Conservation (phyloP, 441 rosid species). For the Gossypium schwendimanii region DNA sequence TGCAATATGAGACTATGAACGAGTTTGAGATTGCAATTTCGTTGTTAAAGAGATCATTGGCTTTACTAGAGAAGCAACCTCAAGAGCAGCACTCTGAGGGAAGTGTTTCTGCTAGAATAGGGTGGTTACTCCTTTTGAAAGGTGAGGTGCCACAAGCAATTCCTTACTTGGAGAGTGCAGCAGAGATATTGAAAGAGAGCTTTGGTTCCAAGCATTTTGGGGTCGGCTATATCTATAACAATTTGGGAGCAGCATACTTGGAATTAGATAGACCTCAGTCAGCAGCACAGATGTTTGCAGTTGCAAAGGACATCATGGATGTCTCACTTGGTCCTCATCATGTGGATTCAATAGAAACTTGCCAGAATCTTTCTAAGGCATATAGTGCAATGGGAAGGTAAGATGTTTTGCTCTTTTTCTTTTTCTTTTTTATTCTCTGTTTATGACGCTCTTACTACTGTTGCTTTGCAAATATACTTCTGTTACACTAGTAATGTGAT, state of each 20-base stretch:
- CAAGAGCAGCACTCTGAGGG: constrained; percentile 91
- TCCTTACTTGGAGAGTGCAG: constrained; percentile 83
- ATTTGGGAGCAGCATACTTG: constrained; percentile 88
- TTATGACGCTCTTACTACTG: not conserved
- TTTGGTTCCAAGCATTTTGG: constrained; percentile 91
- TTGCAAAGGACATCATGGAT: constrained; percentile 89
- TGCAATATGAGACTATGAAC: constrained; percentile 84
- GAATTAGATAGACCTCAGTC: constrained; percentile 86
- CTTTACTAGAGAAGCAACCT: constrained; percentile 70
- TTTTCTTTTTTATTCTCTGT: not conserved
- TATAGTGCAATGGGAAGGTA: constrained; percentile 77
- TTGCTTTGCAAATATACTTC: not conserved
- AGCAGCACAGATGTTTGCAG: constrained; percentile 90
- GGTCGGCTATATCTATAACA: constrained; percentile 81
- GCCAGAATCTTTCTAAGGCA: constrained; percentile 89
- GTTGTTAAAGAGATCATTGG: constrained; percentile 55
- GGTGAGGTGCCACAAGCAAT: constrained; percentile 77
- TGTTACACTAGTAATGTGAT: not conserved
- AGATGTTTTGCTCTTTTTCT: constrained; percentile 5
- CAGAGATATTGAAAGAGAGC: constrained; percentile 75
- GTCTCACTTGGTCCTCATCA: constrained; percentile 87
- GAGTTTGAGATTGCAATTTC: constrained; percentile 79
- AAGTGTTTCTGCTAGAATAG: constrained; percentile 81
- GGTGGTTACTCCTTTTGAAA: constrained; percentile 71
- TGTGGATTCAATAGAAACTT: constrained; percentile 75